Base-by-base conservation (phyloP, 1,284 basidiomycete species). In the Wallemia ichthyophaga region DNA sequence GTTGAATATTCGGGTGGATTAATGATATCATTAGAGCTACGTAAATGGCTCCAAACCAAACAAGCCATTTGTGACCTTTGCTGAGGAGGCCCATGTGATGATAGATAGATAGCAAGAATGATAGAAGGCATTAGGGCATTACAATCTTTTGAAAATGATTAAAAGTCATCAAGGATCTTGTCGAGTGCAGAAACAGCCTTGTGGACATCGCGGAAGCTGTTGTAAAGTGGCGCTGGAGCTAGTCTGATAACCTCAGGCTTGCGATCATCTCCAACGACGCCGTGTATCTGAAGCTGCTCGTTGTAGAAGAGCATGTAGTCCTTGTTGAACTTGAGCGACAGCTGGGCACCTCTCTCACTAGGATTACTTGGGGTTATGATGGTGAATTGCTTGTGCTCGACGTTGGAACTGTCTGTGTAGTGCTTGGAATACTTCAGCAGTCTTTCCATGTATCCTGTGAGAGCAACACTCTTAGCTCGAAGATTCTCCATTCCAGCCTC, bases 191-290 rank as follows among this genome's bases (percentile, higher is more conserved):
- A 11, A 15, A 48, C 37, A 17, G 37, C 37, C 13, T 21, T 21
- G 63, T 83, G 78, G 61, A 84, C 82, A 64, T 94, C 88, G 63
- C 74, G 71, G 65, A 79, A 74, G 11, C 80, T 81, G 67, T 83
- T 91, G 70, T 92, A 95, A 66, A 94, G 71, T 37, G 86, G 82
- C 11, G 75, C 75, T 31, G 91, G 87, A 58, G 85, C 77, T 54
- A 94, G 71, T 13, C 91, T 77, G 64, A 95, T 88, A 60, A 95
- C 85, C 66, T 86, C 82, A 24, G 91, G 89, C 65, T 81, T 73
- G 64, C 89, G 73, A 70, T 91, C 85, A 69, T 95, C 89, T 19
- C 85, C 87, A 61, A 92, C 76, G 9, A 95, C 81, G 17, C 91
- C 91, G 62, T 80, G 78, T 23, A 92, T 75, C 62, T 72, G 73